phyloP scores from a whole-genome alignment of 2,329 filamentous ascomycete species.

The Macrophomina pseudophaseolina region DNA sequence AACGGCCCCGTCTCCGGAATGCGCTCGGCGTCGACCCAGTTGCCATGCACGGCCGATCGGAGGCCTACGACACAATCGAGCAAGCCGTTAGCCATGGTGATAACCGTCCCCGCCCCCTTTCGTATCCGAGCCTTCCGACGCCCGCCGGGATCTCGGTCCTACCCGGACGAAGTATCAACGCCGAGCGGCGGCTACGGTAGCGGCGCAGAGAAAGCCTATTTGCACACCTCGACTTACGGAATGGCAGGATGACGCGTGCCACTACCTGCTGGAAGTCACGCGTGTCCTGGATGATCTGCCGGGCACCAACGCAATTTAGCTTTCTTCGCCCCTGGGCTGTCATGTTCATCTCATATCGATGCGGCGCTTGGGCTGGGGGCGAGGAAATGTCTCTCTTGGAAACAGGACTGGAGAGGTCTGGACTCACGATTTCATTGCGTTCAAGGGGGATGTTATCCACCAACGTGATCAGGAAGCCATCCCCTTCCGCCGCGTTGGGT shows the following conservation, averaged over 20 bases:
- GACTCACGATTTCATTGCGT: conserved; percentile 12
- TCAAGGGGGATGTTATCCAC: not conserved
- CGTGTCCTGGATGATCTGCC: conserved; percentile 16
- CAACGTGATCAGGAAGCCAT: conserved; percentile 14
- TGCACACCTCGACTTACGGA: not conserved
- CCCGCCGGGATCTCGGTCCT: not conserved
- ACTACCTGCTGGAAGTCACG: conserved; percentile 2
- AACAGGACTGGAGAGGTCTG: not conserved
- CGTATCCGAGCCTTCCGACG: not conserved
- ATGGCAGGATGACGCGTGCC: conserved; percentile 2
- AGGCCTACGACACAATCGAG: conserved; percentile 7
- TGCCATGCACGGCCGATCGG: conserved; percentile 12
- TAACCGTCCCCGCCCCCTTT: not conserved
- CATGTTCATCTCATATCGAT: not conserved
- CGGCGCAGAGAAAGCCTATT: not conserved
- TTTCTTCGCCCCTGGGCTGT: not conserved
- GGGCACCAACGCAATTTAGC: not conserved
- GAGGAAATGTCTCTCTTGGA: not conserved
- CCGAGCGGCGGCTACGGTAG: not conserved
- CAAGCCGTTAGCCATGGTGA: not conserved
- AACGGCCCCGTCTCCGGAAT: conserved; percentile 12
- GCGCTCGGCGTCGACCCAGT: conserved; percentile 16
- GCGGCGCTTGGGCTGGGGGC: not conserved
- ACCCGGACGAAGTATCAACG: not conserved
- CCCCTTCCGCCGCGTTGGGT: conserved; percentile 7